Base-by-base conservation (phyloP, 1,139 yeast genomes). In the Debaryomycetaceae sp. region DNA sequence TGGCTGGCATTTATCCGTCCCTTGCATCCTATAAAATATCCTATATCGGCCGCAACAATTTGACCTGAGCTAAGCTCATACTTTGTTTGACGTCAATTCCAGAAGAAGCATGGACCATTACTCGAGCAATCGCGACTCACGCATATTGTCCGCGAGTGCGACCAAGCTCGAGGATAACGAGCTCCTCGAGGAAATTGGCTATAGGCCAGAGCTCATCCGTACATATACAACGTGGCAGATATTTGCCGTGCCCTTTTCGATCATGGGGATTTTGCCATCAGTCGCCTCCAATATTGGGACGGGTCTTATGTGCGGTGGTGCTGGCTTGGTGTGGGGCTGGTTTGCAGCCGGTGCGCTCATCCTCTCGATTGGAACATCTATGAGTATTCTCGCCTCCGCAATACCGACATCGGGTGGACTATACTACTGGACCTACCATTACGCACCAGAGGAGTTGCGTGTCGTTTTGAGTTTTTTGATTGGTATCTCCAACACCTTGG, bases 341-440 rank as follows among this genome's bases (percentile, higher is more conserved):
- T 65, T 79, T 35, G 60, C 70, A 31, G 71, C 79, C 25, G 72
- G 75, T n/a, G 39, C 67, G 31, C 78, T 79, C 40, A 72, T 81
- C 37, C 51, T 78, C 31, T 56, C 68, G 37, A 71, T 76, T 35
- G 86, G 85, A 9, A 42, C 68, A 34, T 67, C 81, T n/a, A 78
- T 80, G 63, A 72, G 83, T 11, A 78, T 78, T 40, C 56, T 78
- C 32, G 81, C 82, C 1, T 71, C 80, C 18, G 71, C 83, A n/a
- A 73, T 77, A 49, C 88, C 88, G 31, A 78, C 88, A 3, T 68
- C 80, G 15, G 86, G 88, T 36, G 88, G 86, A 5, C 60, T 79
- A 45, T 79, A 78, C 50, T 78, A 75, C 53, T 56, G 78, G 71
- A 51, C 76, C 3, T 61, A 58, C 37, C 61, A 58, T 41, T 63